Conservation (phyloP, 2,329 filamentous ascomycete genomes). For the Fusarium bactridioides region DNA sequence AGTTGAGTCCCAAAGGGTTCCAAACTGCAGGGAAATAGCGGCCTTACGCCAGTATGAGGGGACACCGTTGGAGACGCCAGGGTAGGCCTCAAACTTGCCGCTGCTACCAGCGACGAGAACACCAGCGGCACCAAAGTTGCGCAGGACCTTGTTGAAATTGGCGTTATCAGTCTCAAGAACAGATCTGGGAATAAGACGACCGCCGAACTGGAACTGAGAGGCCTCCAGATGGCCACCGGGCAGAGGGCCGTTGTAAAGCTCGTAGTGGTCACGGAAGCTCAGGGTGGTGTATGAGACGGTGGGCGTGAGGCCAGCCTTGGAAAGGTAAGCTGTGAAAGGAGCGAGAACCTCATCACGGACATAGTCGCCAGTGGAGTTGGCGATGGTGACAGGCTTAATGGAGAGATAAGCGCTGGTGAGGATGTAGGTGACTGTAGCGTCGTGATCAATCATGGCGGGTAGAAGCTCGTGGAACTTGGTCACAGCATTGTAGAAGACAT, state of each 20-base stretch:
- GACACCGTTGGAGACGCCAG: background rate
- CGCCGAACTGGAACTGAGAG: conserved; percentile 46
- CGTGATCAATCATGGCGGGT: conserved; percentile 57
- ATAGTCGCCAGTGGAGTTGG: conserved; percentile 43
- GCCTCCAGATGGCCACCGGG: conserved; percentile 47
- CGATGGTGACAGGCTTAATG: conserved; percentile 51
- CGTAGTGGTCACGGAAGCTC: conserved; percentile 49
- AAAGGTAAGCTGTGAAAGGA: background rate
- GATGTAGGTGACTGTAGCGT: conserved; percentile 58
- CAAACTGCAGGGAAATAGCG: background rate
- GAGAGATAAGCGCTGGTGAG: conserved; percentile 57
- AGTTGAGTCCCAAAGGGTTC: conserved; percentile 38
- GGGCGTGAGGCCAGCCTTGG: background rate
- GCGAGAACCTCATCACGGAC: background rate
- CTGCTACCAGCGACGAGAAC: background rate
- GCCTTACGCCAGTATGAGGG: background rate
- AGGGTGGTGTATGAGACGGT: background rate
- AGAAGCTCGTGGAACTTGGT: conserved; percentile 40
- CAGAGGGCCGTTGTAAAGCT: conserved; percentile 52
- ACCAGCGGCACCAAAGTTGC: background rate
- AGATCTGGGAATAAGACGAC: conserved; percentile 52
- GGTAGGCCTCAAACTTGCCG: background rate
- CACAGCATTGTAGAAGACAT: background rate
- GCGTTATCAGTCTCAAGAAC: conserved; percentile 10
- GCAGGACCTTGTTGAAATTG: background rate